Evolutionary conservation across 306 rosid species (phyloP).

Genomic region (Lagenaria siceraria): DNA sequence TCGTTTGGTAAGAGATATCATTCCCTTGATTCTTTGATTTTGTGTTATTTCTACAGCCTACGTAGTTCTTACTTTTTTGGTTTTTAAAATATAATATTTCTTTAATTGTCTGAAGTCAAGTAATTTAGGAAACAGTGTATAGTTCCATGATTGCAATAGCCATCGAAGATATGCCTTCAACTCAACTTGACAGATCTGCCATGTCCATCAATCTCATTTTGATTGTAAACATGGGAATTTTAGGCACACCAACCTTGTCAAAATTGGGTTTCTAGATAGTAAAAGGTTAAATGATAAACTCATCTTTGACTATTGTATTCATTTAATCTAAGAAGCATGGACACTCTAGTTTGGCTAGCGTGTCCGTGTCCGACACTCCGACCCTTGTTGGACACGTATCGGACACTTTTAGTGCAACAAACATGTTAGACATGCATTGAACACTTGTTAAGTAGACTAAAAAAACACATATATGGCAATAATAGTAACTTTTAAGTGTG

Average conservation of each 20-base stretch:
- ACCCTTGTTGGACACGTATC: no score
- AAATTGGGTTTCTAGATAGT: not conserved
- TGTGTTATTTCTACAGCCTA: not conserved
- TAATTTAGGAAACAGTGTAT: not conserved
- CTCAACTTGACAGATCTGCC: not conserved
- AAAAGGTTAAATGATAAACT: not conserved
- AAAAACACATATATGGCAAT: no score
- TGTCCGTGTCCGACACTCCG: no score
- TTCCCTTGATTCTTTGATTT: slow-evolving; percentile 1
- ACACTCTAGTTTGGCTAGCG: no score
- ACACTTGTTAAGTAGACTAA: no score
- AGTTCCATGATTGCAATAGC: not conserved
- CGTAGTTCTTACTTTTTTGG: not conserved
- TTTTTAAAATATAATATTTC: not conserved
- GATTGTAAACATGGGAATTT: not conserved
- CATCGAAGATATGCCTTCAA: not conserved
- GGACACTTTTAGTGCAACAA: no score
- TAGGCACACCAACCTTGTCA: not conserved
- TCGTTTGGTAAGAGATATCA: not conserved
- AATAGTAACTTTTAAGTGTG: no score
- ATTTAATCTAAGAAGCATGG: no score
- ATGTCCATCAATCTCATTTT: slow-evolving; percentile 1
- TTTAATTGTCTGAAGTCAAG: not conserved
- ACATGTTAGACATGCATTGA: no score
- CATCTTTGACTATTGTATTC: not conserved